Evolutionary conservation across 2,329 filamentous ascomycete species (phyloP).

Genomic region (Calonectria fujianensis): DNA sequence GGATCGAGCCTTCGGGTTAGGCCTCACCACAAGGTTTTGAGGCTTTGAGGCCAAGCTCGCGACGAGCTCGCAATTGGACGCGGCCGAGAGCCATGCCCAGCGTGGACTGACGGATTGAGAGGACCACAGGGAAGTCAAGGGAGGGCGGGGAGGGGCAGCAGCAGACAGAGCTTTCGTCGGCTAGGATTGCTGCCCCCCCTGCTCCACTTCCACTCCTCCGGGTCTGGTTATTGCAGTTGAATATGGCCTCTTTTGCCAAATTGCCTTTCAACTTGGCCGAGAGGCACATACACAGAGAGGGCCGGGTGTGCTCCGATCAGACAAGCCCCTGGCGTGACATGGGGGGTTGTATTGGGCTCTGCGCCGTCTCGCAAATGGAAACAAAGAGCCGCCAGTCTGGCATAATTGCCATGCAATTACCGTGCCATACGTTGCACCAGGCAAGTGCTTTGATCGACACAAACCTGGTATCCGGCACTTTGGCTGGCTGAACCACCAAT

Average conservation of each 20-base stretch:
- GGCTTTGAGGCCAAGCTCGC: slow-evolving; percentile 6
- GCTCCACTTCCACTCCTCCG: slow-evolving; percentile 41
- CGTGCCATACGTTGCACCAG: slow-evolving; percentile 1
- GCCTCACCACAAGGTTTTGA: slow-evolving; percentile 4
- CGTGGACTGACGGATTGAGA: slow-evolving; percentile 22
- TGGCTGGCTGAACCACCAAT: slow-evolving; percentile 2
- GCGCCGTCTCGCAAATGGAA: slow-evolving; percentile 14
- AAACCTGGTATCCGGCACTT: slow-evolving; percentile 1
- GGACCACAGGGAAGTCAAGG: neutral
- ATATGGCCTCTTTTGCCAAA: slow-evolving; percentile 31
- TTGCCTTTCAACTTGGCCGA: slow-evolving; percentile 11
- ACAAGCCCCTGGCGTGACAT: slow-evolving; percentile 15
- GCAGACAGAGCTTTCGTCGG: neutral
- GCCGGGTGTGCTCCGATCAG: slow-evolving; percentile 16
- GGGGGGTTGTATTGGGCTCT: slow-evolving; percentile 16
- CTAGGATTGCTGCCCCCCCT: neutral
- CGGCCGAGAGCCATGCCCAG: slow-evolving; percentile 5
- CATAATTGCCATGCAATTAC: slow-evolving; percentile 10
- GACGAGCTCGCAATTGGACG: slow-evolving; percentile 19
- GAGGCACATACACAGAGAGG: slow-evolving; percentile 18
- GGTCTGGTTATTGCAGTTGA: slow-evolving; percentile 27
- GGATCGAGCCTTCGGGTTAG: slow-evolving; percentile 18
- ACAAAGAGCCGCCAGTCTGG: slow-evolving; percentile 21
- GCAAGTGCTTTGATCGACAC: slow-evolving; percentile 17
- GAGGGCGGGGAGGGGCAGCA: slow-evolving; percentile 5